A percentile compares a stretch with the other conserved stretches of the same genome.
These are phyloP conservation scores for Boletellus ananas DNA, from an alignment of 768 basidiomycete species.

Conservation along the genomic window DNA sequence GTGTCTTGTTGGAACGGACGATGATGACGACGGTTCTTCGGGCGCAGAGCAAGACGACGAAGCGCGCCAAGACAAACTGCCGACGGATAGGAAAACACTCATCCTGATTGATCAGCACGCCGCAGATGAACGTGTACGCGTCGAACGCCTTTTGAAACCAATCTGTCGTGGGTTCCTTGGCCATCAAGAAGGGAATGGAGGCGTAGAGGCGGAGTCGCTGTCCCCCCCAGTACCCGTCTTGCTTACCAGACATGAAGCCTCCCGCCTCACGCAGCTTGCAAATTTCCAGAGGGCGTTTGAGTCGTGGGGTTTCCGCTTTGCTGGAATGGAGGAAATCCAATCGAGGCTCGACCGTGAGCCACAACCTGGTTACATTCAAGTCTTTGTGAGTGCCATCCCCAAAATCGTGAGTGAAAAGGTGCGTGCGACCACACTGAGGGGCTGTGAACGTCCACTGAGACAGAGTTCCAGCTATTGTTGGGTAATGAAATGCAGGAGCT, in stretches of 20 bases:
- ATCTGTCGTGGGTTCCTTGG: slow-evolving; percentile 67
- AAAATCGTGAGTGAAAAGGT: slow-evolving; percentile 69
- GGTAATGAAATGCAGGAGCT: slow-evolving; percentile 74
- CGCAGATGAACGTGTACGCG: slow-evolving; percentile 92
- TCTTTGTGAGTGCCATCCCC: slow-evolving; percentile 61
- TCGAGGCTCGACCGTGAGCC: slow-evolving; percentile 19
- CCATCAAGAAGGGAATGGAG: slow-evolving; percentile 34
- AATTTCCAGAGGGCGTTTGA: slow-evolving; percentile 47
- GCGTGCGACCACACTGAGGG: slow-evolving; percentile 11
- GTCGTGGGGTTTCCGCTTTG: slow-evolving; percentile 69
- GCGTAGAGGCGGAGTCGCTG: slow-evolving; percentile 42
- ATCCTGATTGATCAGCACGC: slow-evolving; percentile 96
- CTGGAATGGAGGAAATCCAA: slow-evolving; percentile 29
- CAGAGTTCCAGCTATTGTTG: slow-evolving; percentile 47
- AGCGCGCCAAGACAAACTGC: slow-evolving; percentile 11
- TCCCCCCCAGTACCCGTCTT: slow-evolving; percentile 57
- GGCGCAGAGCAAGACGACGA: slow-evolving; percentile 14
- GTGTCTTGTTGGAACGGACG: slow-evolving; percentile 47
- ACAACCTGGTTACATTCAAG: slow-evolving; percentile 51
- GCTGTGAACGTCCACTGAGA: slow-evolving; percentile 8
- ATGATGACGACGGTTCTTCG: background rate
- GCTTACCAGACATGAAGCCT: slow-evolving; percentile 63
- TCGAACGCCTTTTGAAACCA: slow-evolving; percentile 75
- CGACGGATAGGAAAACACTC: slow-evolving; percentile 37
- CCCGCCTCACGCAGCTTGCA: slow-evolving; percentile 40